Base-by-base conservation (phyloP, 306 rosid species). In the Cicer judaicum region DNA sequence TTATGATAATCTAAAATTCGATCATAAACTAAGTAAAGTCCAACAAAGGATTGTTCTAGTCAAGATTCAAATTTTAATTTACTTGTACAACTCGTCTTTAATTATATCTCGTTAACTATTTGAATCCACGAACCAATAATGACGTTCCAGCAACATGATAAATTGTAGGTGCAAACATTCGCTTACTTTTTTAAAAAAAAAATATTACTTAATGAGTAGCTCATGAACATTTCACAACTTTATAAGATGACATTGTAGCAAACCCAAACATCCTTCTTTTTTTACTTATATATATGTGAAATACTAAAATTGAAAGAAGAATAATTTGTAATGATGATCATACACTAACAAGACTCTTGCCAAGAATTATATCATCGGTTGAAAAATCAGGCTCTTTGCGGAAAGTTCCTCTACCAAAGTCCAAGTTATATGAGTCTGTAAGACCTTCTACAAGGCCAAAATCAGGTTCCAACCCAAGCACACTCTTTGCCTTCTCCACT, bases 331-430 rank as follows among this genome's bases (percentile, higher is more conserved):
- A 60, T 34, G 19, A 60, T 60, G 10, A 50, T 77, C 78, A 81
- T 40, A 76, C 83, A 68, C 73, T 41, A 73, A 92, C 92, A 68
- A 94, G 88, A 67, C 79, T 83, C 89, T 92, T 94, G 75, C 96
- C 97, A 38, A 94, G 93, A 73, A 94, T 94, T 4, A 92, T 82
- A 86, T 94, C 99, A 85, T 94, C 99, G 6, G 99, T 92, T 43
- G 87, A 78, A 76, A 92, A 94, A 86, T 94, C 97, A 60, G 99
- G 89, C 72, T 75, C 97, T 85, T 94, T 94, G 44, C 99, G 80
- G 87, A 43, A 92, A 29, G 97, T 90, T 64, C 99, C 97, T 84
- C 96, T 82, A 0, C 97, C 99, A 68, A 94, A 94, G 84, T 94
- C 99, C 38, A 90, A 79, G 77, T 90, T 85, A 81, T 90, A 94